Base-by-base conservation (phyloP, 495 filamentous ascomycete species). In the Talaromyces nanjingensis region DNA sequence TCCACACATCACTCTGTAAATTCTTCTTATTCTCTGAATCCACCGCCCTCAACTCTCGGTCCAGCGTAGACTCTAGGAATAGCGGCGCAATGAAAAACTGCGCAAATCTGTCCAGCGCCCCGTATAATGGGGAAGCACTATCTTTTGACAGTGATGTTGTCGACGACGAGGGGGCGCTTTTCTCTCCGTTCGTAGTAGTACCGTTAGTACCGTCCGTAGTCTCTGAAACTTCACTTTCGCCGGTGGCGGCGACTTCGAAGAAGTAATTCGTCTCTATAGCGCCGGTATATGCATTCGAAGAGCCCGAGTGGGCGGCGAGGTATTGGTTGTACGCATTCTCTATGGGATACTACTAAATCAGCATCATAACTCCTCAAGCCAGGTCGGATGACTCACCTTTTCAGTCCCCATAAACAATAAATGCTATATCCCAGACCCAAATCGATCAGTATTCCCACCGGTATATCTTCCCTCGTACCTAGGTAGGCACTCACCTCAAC, bases 11-110 rank as follows among this genome's bases (percentile, higher is more conserved):
- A 74, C 84, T 96, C 77, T 99, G 94, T 25, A 99, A 83, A 66
- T 99, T 99, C 81, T 99, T 98, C 82, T 99, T 99, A 77, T 98
- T 97, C 72, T 99, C 94, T 0, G 94, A 98, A 76, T 99, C 94
- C 20, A 99, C 94, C 20, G 94, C 94, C 65, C 80, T 84, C 64
- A 99, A 79, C 76, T 99, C 94, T 31, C 94, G 86, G 66, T 99
- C 94, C 47, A 99, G 73, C 2, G 93, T 97, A 47, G 88, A 92
- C 60, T 87, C 86, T 12, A 97, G 82, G 73, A 98, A 99, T 24
- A 99, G 84, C 0, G 94, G 94, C 25, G 86, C 83, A 65, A 97
- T 86, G 77, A 99, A 99, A 75, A 99, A 99, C 75, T 99, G 94
- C 39, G 96, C 91, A 74, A 99, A 99, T 27, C 93, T 86, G 73